Conservation (phyloP, 768 basidiomycete species). For the Kwoniella sp. region DNA sequence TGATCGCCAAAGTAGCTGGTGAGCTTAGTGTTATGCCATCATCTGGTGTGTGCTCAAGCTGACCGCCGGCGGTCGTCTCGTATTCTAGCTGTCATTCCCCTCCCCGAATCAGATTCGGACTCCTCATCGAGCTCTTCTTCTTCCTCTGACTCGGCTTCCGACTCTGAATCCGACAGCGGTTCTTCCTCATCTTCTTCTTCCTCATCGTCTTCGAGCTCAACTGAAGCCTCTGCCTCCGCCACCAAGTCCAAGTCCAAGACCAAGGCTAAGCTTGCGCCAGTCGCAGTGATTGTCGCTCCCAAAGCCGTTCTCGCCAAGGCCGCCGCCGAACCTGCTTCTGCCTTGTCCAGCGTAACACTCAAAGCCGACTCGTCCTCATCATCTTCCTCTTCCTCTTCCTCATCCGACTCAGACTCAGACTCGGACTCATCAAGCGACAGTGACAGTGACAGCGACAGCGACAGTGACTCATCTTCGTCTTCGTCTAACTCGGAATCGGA, state of each 20-base stretch:
- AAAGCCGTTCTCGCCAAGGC: neutral
- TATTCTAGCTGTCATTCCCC: conserved; percentile 19
- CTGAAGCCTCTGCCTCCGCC: neutral
- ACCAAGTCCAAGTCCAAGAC: neutral
- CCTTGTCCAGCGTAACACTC: conserved; percentile 19
- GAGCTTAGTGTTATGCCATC: too few relatives aligned
- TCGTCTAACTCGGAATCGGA: conserved; percentile 23
- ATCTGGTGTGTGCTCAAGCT: too few relatives aligned
- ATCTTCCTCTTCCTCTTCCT: conserved; percentile 23
- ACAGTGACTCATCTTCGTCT: conserved; percentile 13
- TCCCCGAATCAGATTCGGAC: conserved; percentile 31
- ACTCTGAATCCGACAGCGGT: conserved; percentile 19
- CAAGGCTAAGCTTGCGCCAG: neutral
- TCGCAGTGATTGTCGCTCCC: neutral
- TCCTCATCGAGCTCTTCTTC: conserved; percentile 31
- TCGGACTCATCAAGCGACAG: conserved; percentile 3
- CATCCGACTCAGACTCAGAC: conserved; percentile 3
- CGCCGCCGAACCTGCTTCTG: conserved; percentile 11
- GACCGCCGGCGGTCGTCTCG: too few relatives aligned
- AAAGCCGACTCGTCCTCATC: conserved; percentile 27
- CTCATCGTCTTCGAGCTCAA: neutral
- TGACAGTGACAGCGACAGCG: too few relatives aligned
- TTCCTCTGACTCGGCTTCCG: conserved; percentile 33
- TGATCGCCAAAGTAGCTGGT: conserved; percentile 19
- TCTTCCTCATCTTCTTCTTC: conserved; percentile 33